Conservation (phyloP, 179 eudicot species). For the Kewa caespitosa region DNA sequence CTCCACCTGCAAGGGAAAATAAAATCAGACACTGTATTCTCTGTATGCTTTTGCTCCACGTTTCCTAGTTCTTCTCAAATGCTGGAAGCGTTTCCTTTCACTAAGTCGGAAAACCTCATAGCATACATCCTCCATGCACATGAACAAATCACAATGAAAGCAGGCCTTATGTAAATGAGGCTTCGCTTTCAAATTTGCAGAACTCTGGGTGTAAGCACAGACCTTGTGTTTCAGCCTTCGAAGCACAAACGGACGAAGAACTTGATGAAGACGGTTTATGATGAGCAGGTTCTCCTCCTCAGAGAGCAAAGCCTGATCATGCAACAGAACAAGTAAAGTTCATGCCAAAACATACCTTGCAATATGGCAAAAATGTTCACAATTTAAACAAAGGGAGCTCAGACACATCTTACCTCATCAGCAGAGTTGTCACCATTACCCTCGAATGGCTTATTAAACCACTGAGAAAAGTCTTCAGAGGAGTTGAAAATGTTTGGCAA, state of each 20-base stretch:
- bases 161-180: too few relatives aligned
- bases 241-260: conserved; percentile 95
- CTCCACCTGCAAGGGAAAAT: conserved; percentile 59
- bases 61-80: not conserved
- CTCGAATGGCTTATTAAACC: conserved; percentile 99
- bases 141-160: too few relatives aligned
- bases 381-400: not conserved
- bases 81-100: not conserved
- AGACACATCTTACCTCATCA: conserved; percentile 60
- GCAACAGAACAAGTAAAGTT: conserved; percentile 1
- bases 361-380: not conserved
- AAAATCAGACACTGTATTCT: not conserved
- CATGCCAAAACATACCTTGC: not conserved
- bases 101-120: not conserved
- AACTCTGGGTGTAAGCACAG: too few relatives aligned
- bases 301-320: conserved; percentile 71
- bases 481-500: conserved; percentile 94
- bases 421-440: conserved; percentile 80
- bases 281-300: conserved; percentile 98
- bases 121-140: too few relatives aligned
- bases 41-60: not conserved
- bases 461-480: conserved; percentile 94
- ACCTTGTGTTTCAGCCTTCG: conserved; percentile 98
- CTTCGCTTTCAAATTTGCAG: too few relatives aligned
- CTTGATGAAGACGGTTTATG: conserved; percentile 98